phyloP scores from a whole-genome alignment of 2,329 filamentous ascomycete species.

The Curvularia verruculosa region DNA sequence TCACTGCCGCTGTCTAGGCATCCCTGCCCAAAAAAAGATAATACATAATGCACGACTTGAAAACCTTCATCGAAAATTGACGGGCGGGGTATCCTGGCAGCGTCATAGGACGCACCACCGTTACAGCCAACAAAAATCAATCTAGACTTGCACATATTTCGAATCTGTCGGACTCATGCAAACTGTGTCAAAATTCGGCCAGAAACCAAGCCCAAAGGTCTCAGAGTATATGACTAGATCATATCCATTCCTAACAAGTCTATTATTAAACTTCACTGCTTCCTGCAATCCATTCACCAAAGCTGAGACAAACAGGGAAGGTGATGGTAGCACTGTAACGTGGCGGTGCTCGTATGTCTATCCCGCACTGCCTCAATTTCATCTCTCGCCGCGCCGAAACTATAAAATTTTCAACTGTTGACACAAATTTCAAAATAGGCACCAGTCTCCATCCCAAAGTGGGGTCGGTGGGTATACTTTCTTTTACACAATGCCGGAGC shows the following conservation, averaged over 20 bases:
- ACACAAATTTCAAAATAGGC: background rate
- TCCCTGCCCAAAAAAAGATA: background rate
- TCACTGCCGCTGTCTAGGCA: background rate
- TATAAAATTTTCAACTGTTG: background rate
- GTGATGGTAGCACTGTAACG: background rate
- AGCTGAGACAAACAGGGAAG: background rate
- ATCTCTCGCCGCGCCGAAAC: background rate
- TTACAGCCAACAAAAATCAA: background rate
- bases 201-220: background rate
- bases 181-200: background rate
- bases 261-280: conserved; percentile 1
- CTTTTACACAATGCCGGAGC: background rate
- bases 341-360: conserved; percentile 7
- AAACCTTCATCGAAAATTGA: background rate
- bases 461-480: background rate
- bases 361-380: conserved; percentile 8
- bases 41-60: background rate
- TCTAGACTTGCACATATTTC: background rate
- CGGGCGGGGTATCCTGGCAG: background rate
- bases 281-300: background rate
- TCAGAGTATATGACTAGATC: background rate
- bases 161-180: background rate
- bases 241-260: background rate
- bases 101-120: background rate
- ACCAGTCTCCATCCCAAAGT: background rate